phyloP scores from a whole-genome alignment of 2,329 filamentous ascomycete genomes.

The Nakataea oryzae region DNA sequence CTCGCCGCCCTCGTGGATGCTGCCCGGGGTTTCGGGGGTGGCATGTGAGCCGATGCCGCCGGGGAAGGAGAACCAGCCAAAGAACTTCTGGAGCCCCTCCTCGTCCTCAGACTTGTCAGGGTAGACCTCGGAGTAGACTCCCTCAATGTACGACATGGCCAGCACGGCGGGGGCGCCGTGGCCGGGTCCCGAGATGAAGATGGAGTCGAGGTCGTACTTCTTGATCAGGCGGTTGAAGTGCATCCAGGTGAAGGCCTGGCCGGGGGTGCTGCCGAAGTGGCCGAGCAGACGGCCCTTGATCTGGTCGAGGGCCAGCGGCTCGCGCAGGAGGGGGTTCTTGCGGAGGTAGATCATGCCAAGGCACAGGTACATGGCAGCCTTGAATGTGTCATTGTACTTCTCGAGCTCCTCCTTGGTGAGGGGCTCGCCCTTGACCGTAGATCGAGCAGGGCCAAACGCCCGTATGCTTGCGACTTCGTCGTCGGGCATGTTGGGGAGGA shows the following conservation, averaged over 20 bases:
- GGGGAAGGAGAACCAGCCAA: slow-evolving; percentile 76
- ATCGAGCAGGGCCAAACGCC: slow-evolving; percentile 54
- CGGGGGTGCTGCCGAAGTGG: slow-evolving; percentile 73
- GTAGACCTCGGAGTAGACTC: slow-evolving; percentile 68
- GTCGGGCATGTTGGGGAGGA: not conserved
- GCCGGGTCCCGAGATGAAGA: slow-evolving; percentile 68
- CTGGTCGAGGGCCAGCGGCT: slow-evolving; percentile 58
- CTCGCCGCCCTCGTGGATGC: slow-evolving; percentile 70
- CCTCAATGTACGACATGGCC: slow-evolving; percentile 68
- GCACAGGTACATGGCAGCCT: slow-evolving; percentile 63
- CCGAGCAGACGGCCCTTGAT: slow-evolving; percentile 66
- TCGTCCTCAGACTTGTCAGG: slow-evolving; percentile 60
- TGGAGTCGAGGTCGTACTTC: slow-evolving; percentile 62
- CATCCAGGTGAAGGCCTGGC: slow-evolving; percentile 72
- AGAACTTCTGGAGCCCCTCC: slow-evolving; percentile 63
- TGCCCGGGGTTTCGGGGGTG: slow-evolving; percentile 69
- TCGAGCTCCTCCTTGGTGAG: slow-evolving; percentile 56
- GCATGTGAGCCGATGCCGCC: slow-evolving; percentile 70
- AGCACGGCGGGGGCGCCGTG: slow-evolving; percentile 70
- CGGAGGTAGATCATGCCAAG: slow-evolving; percentile 74
- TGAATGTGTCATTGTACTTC: slow-evolving; percentile 63
- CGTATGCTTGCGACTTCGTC: slow-evolving; percentile 36
- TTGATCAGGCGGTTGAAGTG: slow-evolving; percentile 77
- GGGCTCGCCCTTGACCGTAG: slow-evolving; percentile 51
- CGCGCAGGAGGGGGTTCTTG: slow-evolving; percentile 60